Evolutionary conservation across 1,284 basidiomycete species (phyloP).

Genomic region (Cryptococcus sp.): DNA sequence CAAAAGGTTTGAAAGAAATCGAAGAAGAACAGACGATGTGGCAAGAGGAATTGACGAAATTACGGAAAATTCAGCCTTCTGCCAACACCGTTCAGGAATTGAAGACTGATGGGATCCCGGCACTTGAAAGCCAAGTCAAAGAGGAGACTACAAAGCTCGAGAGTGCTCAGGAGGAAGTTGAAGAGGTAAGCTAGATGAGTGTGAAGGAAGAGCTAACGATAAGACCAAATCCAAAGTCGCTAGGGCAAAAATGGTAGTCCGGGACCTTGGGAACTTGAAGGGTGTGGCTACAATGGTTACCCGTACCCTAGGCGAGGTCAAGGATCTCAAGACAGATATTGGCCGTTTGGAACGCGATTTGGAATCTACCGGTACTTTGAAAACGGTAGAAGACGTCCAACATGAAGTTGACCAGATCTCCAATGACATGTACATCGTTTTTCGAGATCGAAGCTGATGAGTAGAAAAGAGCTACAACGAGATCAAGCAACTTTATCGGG

Average conservation of each 20-base stretch:
- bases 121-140: conserved; percentile 62
- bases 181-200: conserved; percentile 46
- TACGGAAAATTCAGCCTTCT: conserved; percentile 59
- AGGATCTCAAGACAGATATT: conserved; percentile 63
- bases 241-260: conserved; percentile 41
- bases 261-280: conserved; percentile 64
- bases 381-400: conserved; percentile 80
- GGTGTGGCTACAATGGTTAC: conserved; percentile 61
- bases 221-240: conserved; percentile 38
- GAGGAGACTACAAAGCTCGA: conserved; percentile 57
- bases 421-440: conserved; percentile 59
- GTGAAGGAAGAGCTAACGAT: not conserved
- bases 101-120: conserved; percentile 60
- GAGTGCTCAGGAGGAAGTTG: conserved; percentile 53
- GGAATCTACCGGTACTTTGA: conserved; percentile 64
- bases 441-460: conserved; percentile 1
- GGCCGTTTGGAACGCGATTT: conserved; percentile 66
- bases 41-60: conserved; percentile 57
- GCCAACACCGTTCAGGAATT: conserved; percentile 49
- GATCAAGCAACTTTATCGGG: conserved; percentile 59
- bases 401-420: conserved; percentile 62
- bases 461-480: conserved; percentile 65
- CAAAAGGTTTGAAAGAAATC: conserved; percentile 42
- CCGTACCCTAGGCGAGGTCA: conserved; percentile 62
- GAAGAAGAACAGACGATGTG: conserved; percentile 59